Percentiles rank a stretch among this genome's conserved stretches.
phyloP scores from a whole-genome alignment of 805 yeast genomes.

The Maudiozyma bulderi region DNA sequence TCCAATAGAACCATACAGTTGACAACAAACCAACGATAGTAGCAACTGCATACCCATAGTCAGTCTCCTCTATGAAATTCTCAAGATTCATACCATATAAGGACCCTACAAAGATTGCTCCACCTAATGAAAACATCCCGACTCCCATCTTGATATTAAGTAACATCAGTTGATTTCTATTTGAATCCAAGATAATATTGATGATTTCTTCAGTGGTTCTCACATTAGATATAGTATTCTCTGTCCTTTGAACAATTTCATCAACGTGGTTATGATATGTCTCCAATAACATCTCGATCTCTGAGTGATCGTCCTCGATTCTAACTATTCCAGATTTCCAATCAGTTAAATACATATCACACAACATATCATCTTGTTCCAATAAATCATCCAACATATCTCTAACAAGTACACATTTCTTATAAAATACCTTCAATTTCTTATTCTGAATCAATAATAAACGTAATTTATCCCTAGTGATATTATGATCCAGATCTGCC shows the following conservation, averaged over 20 bases:
- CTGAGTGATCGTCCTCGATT: constrained; percentile 60
- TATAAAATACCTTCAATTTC: constrained; percentile 71
- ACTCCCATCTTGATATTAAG: constrained; percentile 76
- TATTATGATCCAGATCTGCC: constrained; percentile 67
- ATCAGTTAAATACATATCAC: constrained; percentile 70
- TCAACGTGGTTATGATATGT: constrained; percentile 85
- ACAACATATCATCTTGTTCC: constrained; percentile 80
- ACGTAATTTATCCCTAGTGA: constrained; percentile 70
- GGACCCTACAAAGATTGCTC: constrained; percentile 72
- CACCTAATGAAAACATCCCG: constrained; percentile 73
- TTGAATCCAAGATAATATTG: constrained; percentile 84
- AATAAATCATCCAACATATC: constrained; percentile 77
- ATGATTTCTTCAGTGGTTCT: constrained; percentile 91
- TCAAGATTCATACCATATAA: constrained; percentile 93
- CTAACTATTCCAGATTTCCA: constrained; percentile 38
- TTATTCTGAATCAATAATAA: constrained; percentile 77
- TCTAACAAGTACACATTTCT: constrained; percentile 72
- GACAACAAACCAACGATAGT: constrained; percentile 34
- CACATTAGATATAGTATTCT: constrained; percentile 69
- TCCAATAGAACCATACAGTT: constrained; percentile 38
- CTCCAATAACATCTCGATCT: constrained; percentile 82
- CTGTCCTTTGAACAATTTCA: constrained; percentile 87
- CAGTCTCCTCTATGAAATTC: constrained; percentile 79
- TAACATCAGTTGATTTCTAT: constrained; percentile 86
- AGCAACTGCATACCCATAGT: constrained; percentile 55